Conservation (phyloP, 192 early-diverging fungal species). For the Coemansia sp. region DNA sequence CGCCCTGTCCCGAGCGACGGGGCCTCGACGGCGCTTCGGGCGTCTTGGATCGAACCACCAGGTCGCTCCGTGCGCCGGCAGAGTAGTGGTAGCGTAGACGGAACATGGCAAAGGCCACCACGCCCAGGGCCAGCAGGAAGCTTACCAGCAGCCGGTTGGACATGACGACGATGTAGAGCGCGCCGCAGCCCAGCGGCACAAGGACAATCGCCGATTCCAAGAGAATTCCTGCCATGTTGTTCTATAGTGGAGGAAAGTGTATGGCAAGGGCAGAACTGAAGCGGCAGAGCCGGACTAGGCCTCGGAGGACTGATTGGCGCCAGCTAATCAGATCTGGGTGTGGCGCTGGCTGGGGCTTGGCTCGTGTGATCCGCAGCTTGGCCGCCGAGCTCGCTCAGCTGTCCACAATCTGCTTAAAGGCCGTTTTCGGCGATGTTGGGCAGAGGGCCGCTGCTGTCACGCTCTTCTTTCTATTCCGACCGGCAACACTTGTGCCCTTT, state of each 20-base stretch:
- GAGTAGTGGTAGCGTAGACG: constrained; percentile 47
- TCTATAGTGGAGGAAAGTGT: too few species aligned
- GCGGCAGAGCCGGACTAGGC: too few species aligned
- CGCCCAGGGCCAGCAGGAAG: constrained; percentile 1
- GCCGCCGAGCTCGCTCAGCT: too few species aligned
- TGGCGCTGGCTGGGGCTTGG: too few species aligned
- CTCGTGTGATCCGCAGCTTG: too few species aligned
- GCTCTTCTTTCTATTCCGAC: too few species aligned
- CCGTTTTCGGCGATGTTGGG: too few species aligned
- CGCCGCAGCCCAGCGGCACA: constrained; percentile 36
- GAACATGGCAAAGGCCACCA: background rate
- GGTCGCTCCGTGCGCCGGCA: constrained; percentile 28
- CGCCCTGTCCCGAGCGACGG: background rate
- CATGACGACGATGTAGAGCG: constrained; percentile 29
- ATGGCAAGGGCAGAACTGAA: too few species aligned
- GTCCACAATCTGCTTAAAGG: too few species aligned
- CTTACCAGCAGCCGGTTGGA: constrained; percentile 31
- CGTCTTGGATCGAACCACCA: constrained; percentile 11
- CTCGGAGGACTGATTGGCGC: too few species aligned
- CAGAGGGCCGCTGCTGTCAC: too few species aligned
- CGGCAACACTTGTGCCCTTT: background rate
- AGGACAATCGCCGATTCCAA: constrained; percentile 44
- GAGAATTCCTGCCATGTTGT: constrained; percentile 48
- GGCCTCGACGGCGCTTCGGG: background rate
- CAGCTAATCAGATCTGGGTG: too few species aligned